These are phyloP conservation scores for Mytilinidion resinicola DNA, from an alignment of 495 filamentous ascomycete species.

Conservation along the genomic window DNA sequence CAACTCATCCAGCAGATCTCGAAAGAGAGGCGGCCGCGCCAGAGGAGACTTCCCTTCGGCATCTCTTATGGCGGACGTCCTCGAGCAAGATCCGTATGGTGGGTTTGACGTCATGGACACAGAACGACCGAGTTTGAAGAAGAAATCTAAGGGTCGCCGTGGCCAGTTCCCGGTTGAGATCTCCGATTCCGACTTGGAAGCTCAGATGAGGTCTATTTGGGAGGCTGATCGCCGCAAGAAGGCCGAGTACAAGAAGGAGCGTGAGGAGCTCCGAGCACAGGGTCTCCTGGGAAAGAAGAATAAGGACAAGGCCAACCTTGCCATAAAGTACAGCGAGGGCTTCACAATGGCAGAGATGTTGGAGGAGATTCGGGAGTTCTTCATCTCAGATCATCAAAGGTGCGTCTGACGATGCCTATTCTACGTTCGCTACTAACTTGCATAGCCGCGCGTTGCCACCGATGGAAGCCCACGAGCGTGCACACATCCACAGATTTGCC, in stretches of 20 bases:
- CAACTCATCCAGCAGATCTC: neutral
- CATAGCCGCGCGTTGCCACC: conserved; percentile 71
- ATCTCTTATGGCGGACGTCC: conserved; percentile 57
- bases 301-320: conserved; percentile 56
- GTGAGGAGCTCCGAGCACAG: conserved; percentile 68
- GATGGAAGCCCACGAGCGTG: conserved; percentile 71
- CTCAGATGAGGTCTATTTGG: conserved; percentile 56
- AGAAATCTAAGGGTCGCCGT: conserved; percentile 53
- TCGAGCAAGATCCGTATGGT: conserved; percentile 57
- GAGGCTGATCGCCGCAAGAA: conserved; percentile 78
- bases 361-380: conserved; percentile 63
- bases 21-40: neutral
- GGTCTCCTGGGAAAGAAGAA: conserved; percentile 67
- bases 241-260: conserved; percentile 65
- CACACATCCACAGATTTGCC: conserved; percentile 69
- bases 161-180: conserved; percentile 46
- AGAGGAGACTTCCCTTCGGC: conserved; percentile 49
- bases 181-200: conserved; percentile 70
- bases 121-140: conserved; percentile 53
- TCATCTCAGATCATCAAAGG: conserved; percentile 58
- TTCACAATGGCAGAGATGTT: conserved; percentile 67
- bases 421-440: neutral
- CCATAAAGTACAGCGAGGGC: conserved; percentile 64
- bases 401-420: conserved; percentile 37
- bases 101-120: conserved; percentile 82